Evolutionary conservation across 495 filamentous ascomycete species (phyloP).

Genomic region (Aspergillus biplanus): DNA sequence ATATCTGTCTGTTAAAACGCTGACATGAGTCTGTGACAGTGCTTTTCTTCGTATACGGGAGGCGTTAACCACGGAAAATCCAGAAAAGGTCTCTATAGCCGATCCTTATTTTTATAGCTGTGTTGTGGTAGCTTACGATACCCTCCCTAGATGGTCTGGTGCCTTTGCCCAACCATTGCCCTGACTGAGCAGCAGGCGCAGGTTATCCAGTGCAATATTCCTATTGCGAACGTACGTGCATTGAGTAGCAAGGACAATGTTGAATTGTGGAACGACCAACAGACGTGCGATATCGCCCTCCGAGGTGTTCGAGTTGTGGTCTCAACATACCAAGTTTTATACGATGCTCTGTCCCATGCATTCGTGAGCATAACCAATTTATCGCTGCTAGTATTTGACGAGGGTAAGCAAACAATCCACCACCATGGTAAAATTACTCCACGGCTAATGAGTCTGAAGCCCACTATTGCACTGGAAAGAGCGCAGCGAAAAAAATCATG

Average conservation of each 20-base stretch:
- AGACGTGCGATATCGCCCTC: not conserved
- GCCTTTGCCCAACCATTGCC: not conserved
- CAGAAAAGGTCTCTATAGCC: not conserved
- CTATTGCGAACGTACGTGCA: not conserved
- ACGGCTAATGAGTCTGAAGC: not conserved
- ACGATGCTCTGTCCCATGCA: slow-evolving; percentile 1
- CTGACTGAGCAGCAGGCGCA: not conserved
- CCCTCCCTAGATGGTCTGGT: not conserved
- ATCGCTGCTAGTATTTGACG: not conserved
- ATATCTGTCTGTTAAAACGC: not conserved
- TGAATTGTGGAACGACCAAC: not conserved
- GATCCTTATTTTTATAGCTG: not conserved
- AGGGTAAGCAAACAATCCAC: not conserved
- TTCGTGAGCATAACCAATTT: not conserved
- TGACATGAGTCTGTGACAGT: not conserved
- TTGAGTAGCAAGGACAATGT: not conserved
- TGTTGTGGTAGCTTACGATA: not conserved
- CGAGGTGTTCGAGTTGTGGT: not conserved
- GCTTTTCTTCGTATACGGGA: not conserved
- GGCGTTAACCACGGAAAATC: not conserved
- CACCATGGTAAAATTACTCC: not conserved
- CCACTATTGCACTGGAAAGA: not conserved
- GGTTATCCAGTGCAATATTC: not conserved
- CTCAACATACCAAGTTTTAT: slow-evolving; percentile 1
- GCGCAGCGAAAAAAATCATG: slow-evolving; percentile 5